Conservation (phyloP, 176 grass and related monocot genomes). For the Microstegium vimineum region DNA sequence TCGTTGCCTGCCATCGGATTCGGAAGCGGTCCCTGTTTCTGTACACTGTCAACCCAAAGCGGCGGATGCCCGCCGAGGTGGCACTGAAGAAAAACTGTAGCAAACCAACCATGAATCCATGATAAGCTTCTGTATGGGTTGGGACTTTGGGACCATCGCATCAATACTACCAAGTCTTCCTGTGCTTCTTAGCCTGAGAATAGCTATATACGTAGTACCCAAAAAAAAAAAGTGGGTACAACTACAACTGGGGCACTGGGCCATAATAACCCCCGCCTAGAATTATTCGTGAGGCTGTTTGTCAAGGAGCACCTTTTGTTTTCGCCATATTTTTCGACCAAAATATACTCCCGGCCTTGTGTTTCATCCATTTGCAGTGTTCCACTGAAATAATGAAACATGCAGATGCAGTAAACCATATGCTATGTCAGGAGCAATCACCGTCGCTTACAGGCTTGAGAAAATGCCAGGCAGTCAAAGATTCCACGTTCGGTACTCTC, state of each 20-base stretch:
- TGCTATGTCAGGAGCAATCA: slow-evolving; percentile 14
- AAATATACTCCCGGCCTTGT: neutral
- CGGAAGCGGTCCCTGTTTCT: neutral
- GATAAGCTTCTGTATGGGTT: neutral
- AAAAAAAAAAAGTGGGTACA: neutral
- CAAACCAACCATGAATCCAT: neutral
- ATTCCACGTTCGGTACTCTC: too few relatives aligned
- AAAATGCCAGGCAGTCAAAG: too few relatives aligned
- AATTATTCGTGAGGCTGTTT: neutral
- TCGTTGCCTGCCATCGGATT: neutral
- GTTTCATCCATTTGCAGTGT: neutral
- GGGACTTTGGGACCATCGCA: neutral
- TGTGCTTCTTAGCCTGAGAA: neutral
- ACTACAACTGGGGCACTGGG: neutral
- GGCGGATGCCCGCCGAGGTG: neutral
- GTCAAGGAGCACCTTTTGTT: neutral
- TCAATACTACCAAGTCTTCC: neutral
- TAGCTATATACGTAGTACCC: too few relatives aligned
- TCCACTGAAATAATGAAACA: neutral
- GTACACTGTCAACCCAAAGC: neutral
- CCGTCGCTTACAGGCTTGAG: neutral
- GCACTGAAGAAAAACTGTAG: neutral
- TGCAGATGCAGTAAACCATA: neutral
- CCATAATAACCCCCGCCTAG: too few relatives aligned
- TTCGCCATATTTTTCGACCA: neutral